A percentile compares a stretch with the other conserved stretches of the same genome.
Conservation (phyloP, 2,329 filamentous ascomycete species). For the Sporothrix brasiliensis region DNA sequence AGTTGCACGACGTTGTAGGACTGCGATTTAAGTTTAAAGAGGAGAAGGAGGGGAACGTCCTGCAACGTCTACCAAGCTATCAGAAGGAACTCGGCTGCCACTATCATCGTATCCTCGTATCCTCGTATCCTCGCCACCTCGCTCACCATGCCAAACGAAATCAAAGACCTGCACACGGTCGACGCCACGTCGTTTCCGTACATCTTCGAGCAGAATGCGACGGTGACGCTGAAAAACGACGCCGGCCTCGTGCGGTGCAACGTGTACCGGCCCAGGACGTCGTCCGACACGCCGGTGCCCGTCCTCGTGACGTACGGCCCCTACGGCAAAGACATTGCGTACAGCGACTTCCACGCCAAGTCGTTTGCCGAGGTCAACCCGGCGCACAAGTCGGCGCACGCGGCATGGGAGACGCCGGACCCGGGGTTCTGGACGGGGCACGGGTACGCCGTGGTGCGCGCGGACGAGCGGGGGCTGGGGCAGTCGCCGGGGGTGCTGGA, state of each 20-base stretch:
- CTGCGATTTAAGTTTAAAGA: neutral
- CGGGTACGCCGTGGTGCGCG: conserved; percentile 59
- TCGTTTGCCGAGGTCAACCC: conserved; percentile 56
- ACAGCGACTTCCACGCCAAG: conserved; percentile 42
- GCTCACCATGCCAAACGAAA: conserved; percentile 2
- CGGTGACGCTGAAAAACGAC: neutral
- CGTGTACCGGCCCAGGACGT: neutral
- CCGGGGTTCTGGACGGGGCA: conserved; percentile 59
- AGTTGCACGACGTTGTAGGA: neutral
- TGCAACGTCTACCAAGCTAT: too few species aligned
- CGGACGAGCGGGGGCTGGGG: conserved; percentile 53
- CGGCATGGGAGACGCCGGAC: conserved; percentile 63
- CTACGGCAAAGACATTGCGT: neutral
- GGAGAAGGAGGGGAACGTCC: neutral
- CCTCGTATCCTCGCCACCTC: neutral
- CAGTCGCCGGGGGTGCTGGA: conserved; percentile 53
- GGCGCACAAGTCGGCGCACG: conserved; percentile 56
- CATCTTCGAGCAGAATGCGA: conserved; percentile 1
- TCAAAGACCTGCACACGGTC: conserved; percentile 11
- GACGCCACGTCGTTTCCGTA: conserved; percentile 11
- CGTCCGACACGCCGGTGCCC: neutral
- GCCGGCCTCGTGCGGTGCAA: conserved; percentile 12
- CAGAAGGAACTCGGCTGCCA: too few species aligned
- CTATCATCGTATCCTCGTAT: too few species aligned
- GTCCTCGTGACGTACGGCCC: neutral